phyloP scores from a whole-genome alignment of 1,139 yeast genomes.

The Pichia sp. region DNA sequence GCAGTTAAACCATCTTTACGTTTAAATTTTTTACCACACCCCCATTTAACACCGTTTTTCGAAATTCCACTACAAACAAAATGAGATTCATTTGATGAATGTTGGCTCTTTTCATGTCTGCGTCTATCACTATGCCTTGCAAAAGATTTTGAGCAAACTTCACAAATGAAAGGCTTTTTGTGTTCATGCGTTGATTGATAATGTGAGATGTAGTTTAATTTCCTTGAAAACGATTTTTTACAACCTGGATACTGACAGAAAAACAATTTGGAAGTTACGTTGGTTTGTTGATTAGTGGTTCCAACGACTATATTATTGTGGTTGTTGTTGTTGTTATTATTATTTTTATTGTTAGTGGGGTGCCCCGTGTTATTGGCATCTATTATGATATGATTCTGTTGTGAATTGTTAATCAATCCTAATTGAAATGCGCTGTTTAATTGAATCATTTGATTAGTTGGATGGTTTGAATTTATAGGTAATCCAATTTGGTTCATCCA shows the following conservation, averaged over 20 bases:
- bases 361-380: neutral
- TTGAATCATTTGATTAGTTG: neutral
- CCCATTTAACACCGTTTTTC: constrained; percentile 27
- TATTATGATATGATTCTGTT: neutral
- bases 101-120: constrained; percentile 30
- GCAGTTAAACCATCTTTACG: constrained; percentile 31
- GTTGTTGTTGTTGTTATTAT: neutral
- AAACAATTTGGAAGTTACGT: constrained; percentile 40
- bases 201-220: constrained; percentile 29
- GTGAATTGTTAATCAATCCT: neutral
- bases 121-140: constrained; percentile 30
- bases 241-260: constrained; percentile 47
- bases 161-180: constrained; percentile 27
- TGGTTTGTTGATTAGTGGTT: neutral
- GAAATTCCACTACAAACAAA: constrained; percentile 27
- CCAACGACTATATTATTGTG: neutral
- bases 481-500: constrained; percentile 2
- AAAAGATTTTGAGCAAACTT: constrained; percentile 24
- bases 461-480: neutral
- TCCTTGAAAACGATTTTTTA: constrained; percentile 26
- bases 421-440: neutral
- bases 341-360: no score
- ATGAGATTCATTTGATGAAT: constrained; percentile 14
- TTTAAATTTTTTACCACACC: constrained; percentile 29
- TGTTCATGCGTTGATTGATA: constrained; percentile 28